Percentiles rank a stretch among this genome's conserved stretches.
Evolutionary conservation across 371 early-diverging fungal species (phyloP).

Genomic region (Capillidium rhysosporum): DNA sequence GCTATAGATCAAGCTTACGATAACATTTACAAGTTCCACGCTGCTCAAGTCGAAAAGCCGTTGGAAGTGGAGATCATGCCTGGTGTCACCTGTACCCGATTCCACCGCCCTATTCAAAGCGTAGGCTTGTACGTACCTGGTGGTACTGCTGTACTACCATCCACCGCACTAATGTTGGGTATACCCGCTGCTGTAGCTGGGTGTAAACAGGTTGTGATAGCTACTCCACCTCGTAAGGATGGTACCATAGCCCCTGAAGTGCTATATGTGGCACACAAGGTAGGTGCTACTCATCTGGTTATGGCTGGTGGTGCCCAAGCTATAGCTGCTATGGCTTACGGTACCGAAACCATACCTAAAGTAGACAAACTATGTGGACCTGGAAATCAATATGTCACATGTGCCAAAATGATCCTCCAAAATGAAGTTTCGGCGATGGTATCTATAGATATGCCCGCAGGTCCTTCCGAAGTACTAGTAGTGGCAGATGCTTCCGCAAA

Average conservation of each 20-base stretch:
- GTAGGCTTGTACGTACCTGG: slow-evolving; percentile 97
- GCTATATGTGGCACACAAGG: slow-evolving; percentile 91
- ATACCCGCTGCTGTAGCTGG: slow-evolving; percentile 95
- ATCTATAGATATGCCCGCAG: slow-evolving; percentile 97
- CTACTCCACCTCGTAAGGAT: slow-evolving; percentile 87
- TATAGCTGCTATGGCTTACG: slow-evolving; percentile 95
- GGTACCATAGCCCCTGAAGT: slow-evolving; percentile 88
- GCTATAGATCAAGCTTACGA: slow-evolving; percentile 90
- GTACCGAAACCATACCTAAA: slow-evolving; percentile 86
- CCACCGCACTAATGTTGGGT: slow-evolving; percentile 88
- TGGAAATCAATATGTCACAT: slow-evolving; percentile 96
- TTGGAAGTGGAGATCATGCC: slow-evolving; percentile 89
- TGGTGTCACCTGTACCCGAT: slow-evolving; percentile 82
- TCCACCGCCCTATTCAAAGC: slow-evolving; percentile 79
- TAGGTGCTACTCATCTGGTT: slow-evolving; percentile 77
- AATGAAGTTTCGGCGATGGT: slow-evolving; percentile 82
- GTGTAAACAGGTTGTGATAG: slow-evolving; percentile 82
- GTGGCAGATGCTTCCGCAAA: slow-evolving; percentile 71
- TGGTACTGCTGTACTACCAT: slow-evolving; percentile 92
- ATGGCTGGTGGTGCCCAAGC: slow-evolving; percentile 96
- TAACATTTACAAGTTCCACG: slow-evolving; percentile 84
- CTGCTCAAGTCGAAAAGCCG: slow-evolving; percentile 63
- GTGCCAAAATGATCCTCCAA: slow-evolving; percentile 92
- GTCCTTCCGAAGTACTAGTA: slow-evolving; percentile 91
- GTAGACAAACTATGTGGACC: slow-evolving; percentile 98